phyloP scores from a whole-genome alignment of 371 early-diverging fungal genomes.

The Mortierella sp. region DNA sequence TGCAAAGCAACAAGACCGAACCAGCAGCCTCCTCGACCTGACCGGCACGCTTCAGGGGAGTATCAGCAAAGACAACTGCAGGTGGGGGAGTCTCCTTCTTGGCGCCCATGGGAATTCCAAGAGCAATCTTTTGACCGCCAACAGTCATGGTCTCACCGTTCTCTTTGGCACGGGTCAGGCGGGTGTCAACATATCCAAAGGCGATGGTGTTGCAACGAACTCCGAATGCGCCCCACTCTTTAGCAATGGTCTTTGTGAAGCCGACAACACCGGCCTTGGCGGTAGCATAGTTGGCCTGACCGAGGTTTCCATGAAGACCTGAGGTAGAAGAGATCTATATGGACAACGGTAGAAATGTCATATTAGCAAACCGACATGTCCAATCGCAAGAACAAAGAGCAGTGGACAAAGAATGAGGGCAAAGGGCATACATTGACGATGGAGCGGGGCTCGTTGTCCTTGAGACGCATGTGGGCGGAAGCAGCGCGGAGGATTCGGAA shows the following conservation, averaged over 20 bases:
- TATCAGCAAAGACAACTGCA: conserved; percentile 64
- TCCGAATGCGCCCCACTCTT: conserved; percentile 75
- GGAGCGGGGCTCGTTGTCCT: conserved; percentile 57
- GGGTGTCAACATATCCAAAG: conserved; percentile 78
- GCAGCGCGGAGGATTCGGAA: conserved; percentile 80
- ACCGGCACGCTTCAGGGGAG: conserved; percentile 76
- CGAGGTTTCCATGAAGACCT: conserved; percentile 78
- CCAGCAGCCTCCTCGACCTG: conserved; percentile 78
- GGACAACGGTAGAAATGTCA: not conserved
- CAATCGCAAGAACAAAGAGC: not conserved
- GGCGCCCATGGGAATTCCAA: conserved; percentile 73
- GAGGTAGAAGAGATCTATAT: conserved; percentile 75
- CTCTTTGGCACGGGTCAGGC: conserved; percentile 80
- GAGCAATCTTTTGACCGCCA: conserved; percentile 75
- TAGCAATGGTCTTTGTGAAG: conserved; percentile 74
- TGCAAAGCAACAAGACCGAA: conserved; percentile 73
- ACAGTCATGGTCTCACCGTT: conserved; percentile 74
- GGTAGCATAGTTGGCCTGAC: conserved; percentile 73
- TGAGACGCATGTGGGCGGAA: conserved; percentile 65
- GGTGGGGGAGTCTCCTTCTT: conserved; percentile 58
- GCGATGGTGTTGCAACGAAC: conserved; percentile 78
- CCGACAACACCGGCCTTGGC: conserved; percentile 73
- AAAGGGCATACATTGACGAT: conserved; percentile 66
- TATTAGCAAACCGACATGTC: not conserved
- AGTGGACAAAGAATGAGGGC: no score